These are phyloP conservation scores for Umbelopsis sp. DNA, from an alignment of 192 early-diverging fungal genomes.

Conservation along the genomic window DNA sequence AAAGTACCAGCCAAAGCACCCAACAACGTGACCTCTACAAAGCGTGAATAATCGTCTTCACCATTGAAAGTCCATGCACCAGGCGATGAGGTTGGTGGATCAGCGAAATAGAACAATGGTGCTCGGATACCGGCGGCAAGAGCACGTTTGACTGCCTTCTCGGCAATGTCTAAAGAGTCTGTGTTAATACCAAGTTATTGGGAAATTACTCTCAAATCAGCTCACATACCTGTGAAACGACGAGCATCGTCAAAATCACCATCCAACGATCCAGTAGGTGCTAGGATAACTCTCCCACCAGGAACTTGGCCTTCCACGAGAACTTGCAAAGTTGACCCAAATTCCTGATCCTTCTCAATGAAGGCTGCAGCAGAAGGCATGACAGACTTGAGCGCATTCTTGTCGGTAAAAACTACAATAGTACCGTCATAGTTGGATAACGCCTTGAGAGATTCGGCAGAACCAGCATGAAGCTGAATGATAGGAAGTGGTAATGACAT, in stretches of 20 bases:
- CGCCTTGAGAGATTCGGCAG: neutral
- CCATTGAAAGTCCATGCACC: conserved; percentile 29
- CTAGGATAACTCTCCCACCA: conserved; percentile 67
- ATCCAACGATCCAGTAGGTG: conserved; percentile 71
- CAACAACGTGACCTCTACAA: conserved; percentile 72
- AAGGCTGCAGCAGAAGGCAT: conserved; percentile 21
- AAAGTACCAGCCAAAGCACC: conserved; percentile 74
- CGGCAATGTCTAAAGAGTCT: conserved; percentile 62
- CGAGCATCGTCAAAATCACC: conserved; percentile 85
- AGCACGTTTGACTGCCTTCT: conserved; percentile 65
- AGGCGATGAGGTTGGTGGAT: conserved; percentile 39
- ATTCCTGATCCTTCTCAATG: conserved; percentile 40
- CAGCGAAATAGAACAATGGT: conserved; percentile 65
- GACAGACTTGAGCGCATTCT: conserved; percentile 16
- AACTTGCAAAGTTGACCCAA: conserved; percentile 40
- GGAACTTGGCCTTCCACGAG: conserved; percentile 50
- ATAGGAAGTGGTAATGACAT: neutral
- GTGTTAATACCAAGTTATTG: too few species aligned
- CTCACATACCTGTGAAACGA: conserved; percentile 52
- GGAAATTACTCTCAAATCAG: neutral
- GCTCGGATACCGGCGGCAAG: conserved; percentile 60
- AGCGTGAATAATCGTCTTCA: conserved; percentile 64
- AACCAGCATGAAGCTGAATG: neutral
- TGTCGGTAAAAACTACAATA: conserved; percentile 35
- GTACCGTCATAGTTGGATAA: conserved; percentile 31